A percentile compares a stretch with the other conserved stretches of the same genome.
Evolutionary conservation across 768 basidiomycete species (phyloP).

Genomic region (Phylloporus arenicola): DNA sequence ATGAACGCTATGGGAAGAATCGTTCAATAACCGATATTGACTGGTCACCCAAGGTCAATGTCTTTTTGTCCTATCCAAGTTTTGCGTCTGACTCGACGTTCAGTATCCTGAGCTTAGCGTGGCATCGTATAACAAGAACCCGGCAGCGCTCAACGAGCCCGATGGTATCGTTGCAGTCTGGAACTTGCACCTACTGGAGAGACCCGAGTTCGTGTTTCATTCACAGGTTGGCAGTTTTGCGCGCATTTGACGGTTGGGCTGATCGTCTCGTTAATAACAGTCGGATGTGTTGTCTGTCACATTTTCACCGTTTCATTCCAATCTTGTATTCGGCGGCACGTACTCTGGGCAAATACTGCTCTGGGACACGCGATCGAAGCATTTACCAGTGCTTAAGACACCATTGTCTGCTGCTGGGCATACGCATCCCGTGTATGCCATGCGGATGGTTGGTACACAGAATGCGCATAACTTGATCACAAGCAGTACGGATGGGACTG

Average conservation of each 20-base stretch:
- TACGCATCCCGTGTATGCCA: conserved; percentile 97
- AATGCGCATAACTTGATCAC: conserved; percentile 98
- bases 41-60: conserved; percentile 90
- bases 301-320: conserved; percentile 97
- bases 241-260: background rate
- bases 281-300: conserved; percentile 96
- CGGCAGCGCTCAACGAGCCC: conserved; percentile 88
- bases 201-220: conserved; percentile 97
- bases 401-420: conserved; percentile 94
- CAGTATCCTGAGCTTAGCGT: conserved; percentile 95
- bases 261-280: conserved; percentile 37
- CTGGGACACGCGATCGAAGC: conserved; percentile 97
- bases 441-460: conserved; percentile 98
- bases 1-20: conserved; percentile 87
- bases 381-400: conserved; percentile 93
- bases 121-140: conserved; percentile 97
- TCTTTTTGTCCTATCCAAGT: background rate
- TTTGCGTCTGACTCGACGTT: background rate
- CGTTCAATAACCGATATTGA: conserved; percentile 94
- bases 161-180: conserved; percentile 96
- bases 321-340: conserved; percentile 96
- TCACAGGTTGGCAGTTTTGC: conserved; percentile 66
- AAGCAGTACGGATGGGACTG: conserved; percentile 93
- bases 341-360: conserved; percentile 97
- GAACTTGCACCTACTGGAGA: conserved; percentile 92